Evolutionary conservation across 768 basidiomycete genomes (phyloP).

Genomic region (Clathrus columnatus): DNA sequence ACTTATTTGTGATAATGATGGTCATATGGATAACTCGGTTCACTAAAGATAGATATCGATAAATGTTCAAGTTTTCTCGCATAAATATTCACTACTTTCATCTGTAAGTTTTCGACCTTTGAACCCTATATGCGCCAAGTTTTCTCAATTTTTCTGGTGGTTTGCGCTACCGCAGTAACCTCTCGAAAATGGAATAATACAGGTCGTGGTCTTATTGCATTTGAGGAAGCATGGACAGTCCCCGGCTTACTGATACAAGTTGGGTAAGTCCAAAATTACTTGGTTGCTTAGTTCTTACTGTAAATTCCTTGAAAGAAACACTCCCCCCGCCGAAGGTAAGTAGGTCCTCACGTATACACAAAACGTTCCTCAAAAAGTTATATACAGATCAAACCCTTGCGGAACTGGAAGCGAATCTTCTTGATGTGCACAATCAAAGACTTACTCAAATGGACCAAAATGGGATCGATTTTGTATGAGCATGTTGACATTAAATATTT

Average conservation of each 20-base stretch:
- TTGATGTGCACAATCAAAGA: constrained; percentile 10
- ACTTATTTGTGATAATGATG: no score
- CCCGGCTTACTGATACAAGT: not conserved
- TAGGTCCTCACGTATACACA: not conserved
- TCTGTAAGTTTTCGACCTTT: no score
- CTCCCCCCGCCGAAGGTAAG: not conserved
- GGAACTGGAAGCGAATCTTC: constrained; percentile 1
- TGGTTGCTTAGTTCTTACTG: not conserved
- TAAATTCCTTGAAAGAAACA: not conserved
- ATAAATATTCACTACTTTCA: no score
- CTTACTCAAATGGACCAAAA: constrained; percentile 6
- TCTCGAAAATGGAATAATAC: constrained; percentile 2
- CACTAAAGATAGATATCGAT: no score
- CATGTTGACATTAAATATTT: not conserved
- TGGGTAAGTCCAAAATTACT: not conserved
- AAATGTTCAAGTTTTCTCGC: no score
- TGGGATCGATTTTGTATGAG: constrained; percentile 6
- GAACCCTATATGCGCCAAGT: no score
- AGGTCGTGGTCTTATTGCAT: constrained; percentile 1
- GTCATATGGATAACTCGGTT: no score
- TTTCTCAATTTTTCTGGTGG: not conserved
- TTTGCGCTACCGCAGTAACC: not conserved
- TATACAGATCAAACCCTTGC: not conserved
- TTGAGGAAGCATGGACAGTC: constrained; percentile 10
- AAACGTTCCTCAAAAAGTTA: no score